Conservation (phyloP, 169 alveolate genomes). For the Miamiensis avidus region DNA sequence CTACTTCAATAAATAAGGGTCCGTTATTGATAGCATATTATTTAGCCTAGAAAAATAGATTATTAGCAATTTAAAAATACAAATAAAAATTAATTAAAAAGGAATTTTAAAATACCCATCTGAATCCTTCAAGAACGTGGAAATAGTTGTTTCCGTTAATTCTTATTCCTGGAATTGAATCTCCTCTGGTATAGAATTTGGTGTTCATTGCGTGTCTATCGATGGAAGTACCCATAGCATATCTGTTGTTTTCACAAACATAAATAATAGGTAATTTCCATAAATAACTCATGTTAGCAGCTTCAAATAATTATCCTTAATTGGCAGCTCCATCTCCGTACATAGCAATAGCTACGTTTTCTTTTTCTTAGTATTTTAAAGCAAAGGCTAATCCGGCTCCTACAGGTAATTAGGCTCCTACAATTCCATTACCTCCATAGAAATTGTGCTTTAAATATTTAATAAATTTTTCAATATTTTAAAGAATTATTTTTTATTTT, state of each 20-base stretch:
- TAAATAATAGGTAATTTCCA: constrained; percentile 86
- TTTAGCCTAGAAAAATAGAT: constrained; percentile 37
- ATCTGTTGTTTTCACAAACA: constrained; percentile 85
- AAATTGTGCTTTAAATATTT: constrained; percentile 41
- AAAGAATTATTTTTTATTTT: no score
- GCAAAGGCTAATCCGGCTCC: constrained; percentile 81
- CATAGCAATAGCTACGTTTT: constrained; percentile 81
- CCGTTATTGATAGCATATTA: constrained; percentile 61
- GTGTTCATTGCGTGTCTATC: constrained; percentile 67
- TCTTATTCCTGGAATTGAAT: constrained; percentile 71
- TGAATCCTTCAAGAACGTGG: constrained; percentile 66
- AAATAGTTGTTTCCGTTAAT: constrained; percentile 61
- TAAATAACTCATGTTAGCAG: constrained; percentile 88
- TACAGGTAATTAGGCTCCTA: constrained; percentile 87
- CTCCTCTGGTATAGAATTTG: constrained; percentile 76
- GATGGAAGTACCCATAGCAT: constrained; percentile 75
- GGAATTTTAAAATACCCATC: constrained; percentile 4
- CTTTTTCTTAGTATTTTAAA: constrained; percentile 49
- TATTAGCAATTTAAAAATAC: no score
- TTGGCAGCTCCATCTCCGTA: constrained; percentile 93
- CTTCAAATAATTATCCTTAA: constrained; percentile 88
- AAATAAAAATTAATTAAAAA: no score
- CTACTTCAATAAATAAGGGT: constrained; percentile 66
- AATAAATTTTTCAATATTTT: no score
- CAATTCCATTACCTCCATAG: constrained; percentile 91